Conservation (phyloP, 139 green algal genomes). For the Chlamydomonas schloesseri region DNA sequence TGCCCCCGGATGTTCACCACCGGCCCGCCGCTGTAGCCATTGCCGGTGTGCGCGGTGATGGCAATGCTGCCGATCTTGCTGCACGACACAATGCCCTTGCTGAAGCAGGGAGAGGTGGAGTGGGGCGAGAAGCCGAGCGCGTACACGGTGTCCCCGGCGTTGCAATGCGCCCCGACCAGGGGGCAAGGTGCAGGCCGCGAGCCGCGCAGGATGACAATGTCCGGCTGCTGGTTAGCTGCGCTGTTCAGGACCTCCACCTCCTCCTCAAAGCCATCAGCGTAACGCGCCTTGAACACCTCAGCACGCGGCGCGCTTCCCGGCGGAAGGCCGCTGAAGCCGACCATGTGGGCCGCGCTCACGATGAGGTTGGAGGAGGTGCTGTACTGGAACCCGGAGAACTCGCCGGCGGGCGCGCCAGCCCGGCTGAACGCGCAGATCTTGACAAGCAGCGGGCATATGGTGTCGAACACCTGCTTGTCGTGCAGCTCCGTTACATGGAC, state of each 20-base stretch:
- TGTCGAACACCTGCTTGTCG: background rate
- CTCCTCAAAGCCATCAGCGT: slow-evolving; percentile 22
- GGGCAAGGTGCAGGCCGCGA: background rate
- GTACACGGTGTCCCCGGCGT: background rate
- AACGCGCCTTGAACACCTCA: background rate
- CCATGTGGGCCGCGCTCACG: background rate
- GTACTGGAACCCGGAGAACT: slow-evolving; percentile 24
- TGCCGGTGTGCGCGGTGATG: background rate
- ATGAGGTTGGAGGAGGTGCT: background rate
- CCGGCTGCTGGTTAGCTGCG: background rate
- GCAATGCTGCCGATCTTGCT: background rate
- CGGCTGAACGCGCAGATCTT: slow-evolving; percentile 3
- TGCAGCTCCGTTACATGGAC: background rate
- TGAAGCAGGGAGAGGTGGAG: background rate
- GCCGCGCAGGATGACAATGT: slow-evolving; percentile 18
- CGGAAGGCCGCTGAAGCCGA: background rate
- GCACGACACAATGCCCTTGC: slow-evolving; percentile 14
- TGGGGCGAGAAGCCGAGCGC: too few species aligned
- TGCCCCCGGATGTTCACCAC: background rate
- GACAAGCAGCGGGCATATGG: slow-evolving; percentile 12
- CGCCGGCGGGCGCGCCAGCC: background rate
- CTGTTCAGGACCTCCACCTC: background rate
- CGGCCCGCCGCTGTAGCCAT: slow-evolving; percentile 5
- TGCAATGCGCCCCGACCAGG: background rate
- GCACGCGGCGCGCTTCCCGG: background rate